These are phyloP conservation scores for Aspergillus texensis DNA, from an alignment of 2,329 filamentous ascomycete genomes.

Conservation along the genomic window DNA sequence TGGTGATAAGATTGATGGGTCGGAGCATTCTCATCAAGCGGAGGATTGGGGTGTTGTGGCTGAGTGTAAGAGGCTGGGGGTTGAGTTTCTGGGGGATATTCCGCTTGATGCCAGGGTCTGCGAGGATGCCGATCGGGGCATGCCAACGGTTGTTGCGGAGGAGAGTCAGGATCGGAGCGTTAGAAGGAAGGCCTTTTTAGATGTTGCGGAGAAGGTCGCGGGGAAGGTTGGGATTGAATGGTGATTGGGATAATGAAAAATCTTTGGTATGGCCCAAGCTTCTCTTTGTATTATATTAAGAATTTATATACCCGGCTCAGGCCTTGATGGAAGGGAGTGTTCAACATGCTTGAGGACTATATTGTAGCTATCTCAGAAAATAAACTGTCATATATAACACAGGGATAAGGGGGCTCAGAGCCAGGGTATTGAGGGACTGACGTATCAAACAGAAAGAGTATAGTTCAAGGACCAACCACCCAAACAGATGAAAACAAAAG, in stretches of 20 bases:
- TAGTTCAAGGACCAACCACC: background rate
- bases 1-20: conserved; percentile 17
- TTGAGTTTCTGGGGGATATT: conserved; percentile 85
- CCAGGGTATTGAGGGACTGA: background rate
- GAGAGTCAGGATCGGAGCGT: conserved; percentile 64
- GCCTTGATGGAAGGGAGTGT: background rate
- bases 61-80: conserved; percentile 70
- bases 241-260: conserved; percentile 21
- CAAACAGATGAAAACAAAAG: background rate
- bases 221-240: conserved; percentile 47
- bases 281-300: conserved; percentile 7
- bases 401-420: background rate
- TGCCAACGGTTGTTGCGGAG: conserved; percentile 86
- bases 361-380: background rate
- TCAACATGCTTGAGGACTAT: background rate
- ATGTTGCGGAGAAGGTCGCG: conserved; percentile 63
- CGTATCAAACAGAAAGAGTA: background rate
- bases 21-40: conserved; percentile 20
- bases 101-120: conserved; percentile 86
- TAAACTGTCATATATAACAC: background rate
- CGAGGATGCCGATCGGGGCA: conserved; percentile 81
- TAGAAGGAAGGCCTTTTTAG: conserved; percentile 71
- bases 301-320: conserved; percentile 13
- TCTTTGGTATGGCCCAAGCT: background rate
- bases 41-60: conserved; percentile 64